phyloP scores from a whole-genome alignment of 164 flowering plant genomes.

The Protea cynaroides region DNA sequence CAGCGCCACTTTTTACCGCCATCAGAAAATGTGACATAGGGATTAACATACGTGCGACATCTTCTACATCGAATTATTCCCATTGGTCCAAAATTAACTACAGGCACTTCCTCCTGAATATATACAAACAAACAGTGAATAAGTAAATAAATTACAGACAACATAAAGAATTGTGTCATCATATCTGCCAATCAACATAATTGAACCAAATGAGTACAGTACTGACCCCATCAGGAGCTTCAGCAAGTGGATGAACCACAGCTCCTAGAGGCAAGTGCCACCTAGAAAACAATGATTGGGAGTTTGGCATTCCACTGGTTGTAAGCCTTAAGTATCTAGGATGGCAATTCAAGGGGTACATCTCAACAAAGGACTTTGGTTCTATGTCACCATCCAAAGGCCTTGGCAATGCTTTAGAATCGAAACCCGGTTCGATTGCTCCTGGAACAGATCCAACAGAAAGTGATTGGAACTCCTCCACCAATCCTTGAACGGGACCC shows the following conservation, averaged over 20 bases:
- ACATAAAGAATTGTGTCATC: not conserved
- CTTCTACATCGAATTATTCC: constrained; percentile 95
- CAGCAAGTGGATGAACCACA: constrained; percentile 94
- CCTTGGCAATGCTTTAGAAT: constrained; percentile 70
- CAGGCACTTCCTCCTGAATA: constrained; percentile 87
- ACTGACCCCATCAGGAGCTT: constrained; percentile 90
- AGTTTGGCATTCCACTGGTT: constrained; percentile 75
- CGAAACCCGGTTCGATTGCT: constrained; percentile 70
- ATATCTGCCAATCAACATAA: not conserved
- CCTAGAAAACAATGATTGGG: constrained; percentile 80
- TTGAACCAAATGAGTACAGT: constrained; percentile 7
- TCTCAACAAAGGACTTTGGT: constrained; percentile 43
- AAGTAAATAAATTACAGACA: not conserved
- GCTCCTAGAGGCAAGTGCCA: constrained; percentile 99
- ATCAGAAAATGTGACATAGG: constrained; percentile 84
- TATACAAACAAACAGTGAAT: constrained; percentile 7
- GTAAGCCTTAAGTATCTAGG: constrained; percentile 77
- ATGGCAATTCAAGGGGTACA: constrained; percentile 69
- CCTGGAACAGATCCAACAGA: constrained; percentile 78
- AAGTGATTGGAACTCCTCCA: constrained; percentile 76
- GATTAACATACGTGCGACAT: constrained; percentile 94
- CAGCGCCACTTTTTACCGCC: constrained; percentile 96
- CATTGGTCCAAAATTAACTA: constrained; percentile 69
- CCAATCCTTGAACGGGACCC: constrained; percentile 50
- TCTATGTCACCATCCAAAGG: constrained; percentile 86